Evolutionary conservation across 257 asterid genomes (phyloP).

Genomic region (Plantago major): DNA sequence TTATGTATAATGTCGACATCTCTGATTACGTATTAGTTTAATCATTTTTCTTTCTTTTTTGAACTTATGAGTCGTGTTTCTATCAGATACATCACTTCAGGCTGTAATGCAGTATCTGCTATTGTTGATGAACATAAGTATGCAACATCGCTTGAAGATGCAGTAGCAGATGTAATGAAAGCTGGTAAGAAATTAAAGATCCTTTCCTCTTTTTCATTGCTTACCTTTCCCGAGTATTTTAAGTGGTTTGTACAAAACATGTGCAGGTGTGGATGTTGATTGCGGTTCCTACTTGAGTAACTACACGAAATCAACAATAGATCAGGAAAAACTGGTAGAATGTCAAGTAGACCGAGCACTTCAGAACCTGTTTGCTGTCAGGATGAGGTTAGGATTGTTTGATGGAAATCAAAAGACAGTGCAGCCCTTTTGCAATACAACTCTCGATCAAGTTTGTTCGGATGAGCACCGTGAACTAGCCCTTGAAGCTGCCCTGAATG

Average conservation of each 20-base stretch:
- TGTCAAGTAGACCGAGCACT: conserved; percentile 62
- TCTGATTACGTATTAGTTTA: too few relatives aligned
- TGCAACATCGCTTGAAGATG: conserved; percentile 56
- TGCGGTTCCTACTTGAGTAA: conserved; percentile 55
- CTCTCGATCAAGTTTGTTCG: conserved; percentile 82
- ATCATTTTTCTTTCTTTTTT: neutral
- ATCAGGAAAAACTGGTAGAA: conserved; percentile 40
- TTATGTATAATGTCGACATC: too few relatives aligned
- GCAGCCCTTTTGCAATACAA: conserved; percentile 56
- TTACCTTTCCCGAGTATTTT: too few relatives aligned
- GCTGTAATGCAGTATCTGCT: conserved; percentile 63
- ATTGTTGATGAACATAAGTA: conserved; percentile 51
- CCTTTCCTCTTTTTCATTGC: too few relatives aligned
- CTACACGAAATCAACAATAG: conserved; percentile 69
- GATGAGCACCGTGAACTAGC: conserved; percentile 60
- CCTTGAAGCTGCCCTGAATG: conserved; percentile 79
- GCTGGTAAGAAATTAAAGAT: conserved; percentile 44
- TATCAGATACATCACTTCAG: conserved; percentile 71
- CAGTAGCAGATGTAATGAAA: conserved; percentile 66
- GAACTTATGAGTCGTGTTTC: neutral
- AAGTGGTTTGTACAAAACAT: neutral
- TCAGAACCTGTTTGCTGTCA: conserved; percentile 56
- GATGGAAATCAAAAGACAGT: conserved; percentile 59
- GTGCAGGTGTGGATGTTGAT: conserved; percentile 76
- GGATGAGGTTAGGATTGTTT: conserved; percentile 77